Base-by-base conservation (phyloP, 768 basidiomycete species). In the Boletus huronensis region DNA sequence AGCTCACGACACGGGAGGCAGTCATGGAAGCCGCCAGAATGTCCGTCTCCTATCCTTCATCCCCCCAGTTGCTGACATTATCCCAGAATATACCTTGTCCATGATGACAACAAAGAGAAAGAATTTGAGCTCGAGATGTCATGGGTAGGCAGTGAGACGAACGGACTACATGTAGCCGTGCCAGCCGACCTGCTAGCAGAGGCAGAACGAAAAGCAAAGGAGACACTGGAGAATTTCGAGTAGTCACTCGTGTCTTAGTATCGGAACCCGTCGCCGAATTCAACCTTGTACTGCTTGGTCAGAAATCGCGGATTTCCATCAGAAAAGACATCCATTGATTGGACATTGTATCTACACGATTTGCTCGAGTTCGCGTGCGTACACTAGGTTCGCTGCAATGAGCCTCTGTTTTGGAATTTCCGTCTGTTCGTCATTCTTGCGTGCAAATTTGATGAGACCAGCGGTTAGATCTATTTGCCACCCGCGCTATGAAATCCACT, bases 91-190 rank as follows among this genome's bases (percentile, higher is more conserved):
- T 93, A 99, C 73, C 82, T 93, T 38, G 94, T 97, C 16, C 97
- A 99, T 67, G 96, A 98, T 58, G 97, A 98, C 68, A 86, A 90
- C 57, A 97, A 98, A 72, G 95, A 98, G 75, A 98, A 98, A 69
- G 91, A 95, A 47, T 98, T 99, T 59, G 97, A 98, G 69, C 82
- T 99, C 26, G 97, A 99, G 73, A 83, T 99, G 81, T 90, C 94
- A 34, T 99, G 97, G 97, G 85, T 98, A 54, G 84, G 93, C 36
- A 79, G 83, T 32, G 92, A 96, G 73, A 90, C 88, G 31, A 82
- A 85, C 29, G 84, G 84, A 50, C 69, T 85, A 45, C 94, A 98
- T 72, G 78, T 83, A 25, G 81, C 84, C 25, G 92, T 99, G 51
- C 97, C 97, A 44, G 81, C 81, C 56, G 94, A 94, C 31, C 75